Evolutionary conservation across 768 basidiomycete species (phyloP).

Genomic region (Psilocybe tampanensis): DNA sequence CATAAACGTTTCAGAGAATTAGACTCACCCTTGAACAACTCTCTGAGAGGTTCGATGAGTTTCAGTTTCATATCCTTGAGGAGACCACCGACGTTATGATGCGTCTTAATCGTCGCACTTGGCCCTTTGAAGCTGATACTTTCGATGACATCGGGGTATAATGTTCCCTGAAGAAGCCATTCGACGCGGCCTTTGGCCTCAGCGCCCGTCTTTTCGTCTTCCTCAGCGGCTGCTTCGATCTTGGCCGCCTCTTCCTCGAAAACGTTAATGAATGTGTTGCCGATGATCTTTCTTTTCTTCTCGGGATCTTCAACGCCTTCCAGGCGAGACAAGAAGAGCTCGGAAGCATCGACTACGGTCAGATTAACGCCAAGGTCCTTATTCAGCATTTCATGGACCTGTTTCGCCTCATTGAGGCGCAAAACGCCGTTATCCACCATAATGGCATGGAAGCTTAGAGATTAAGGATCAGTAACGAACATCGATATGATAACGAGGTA

Average conservation of each 20-base stretch:
- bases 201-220: conserved; percentile 67
- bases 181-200: conserved; percentile 90
- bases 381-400: conserved; percentile 93
- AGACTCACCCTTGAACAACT: conserved; percentile 90
- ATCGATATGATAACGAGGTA: conserved; percentile 2
- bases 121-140: conserved; percentile 99
- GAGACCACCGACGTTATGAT: conserved; percentile 97
- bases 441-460: conserved; percentile 90
- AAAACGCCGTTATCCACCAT: conserved; percentile 99
- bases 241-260: conserved; percentile 94
- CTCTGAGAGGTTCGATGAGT: conserved; percentile 94
- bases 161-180: conserved; percentile 95
- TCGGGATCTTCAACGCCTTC: conserved; percentile 95
- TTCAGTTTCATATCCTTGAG: conserved; percentile 98
- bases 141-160: conserved; percentile 99
- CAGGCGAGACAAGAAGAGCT: conserved; percentile 87
- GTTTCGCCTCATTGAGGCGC: conserved; percentile 85
- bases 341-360: conserved; percentile 94
- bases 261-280: conserved; percentile 97
- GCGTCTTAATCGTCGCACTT: conserved; percentile 98
- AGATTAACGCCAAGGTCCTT: conserved; percentile 94
- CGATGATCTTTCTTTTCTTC: conserved; percentile 96
- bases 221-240: conserved; percentile 81
- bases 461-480: conserved; percentile 1
- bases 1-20: not conserved